Base-by-base conservation (phyloP, 2,329 filamentous ascomycete species). In the Aschersonia sp. region DNA sequence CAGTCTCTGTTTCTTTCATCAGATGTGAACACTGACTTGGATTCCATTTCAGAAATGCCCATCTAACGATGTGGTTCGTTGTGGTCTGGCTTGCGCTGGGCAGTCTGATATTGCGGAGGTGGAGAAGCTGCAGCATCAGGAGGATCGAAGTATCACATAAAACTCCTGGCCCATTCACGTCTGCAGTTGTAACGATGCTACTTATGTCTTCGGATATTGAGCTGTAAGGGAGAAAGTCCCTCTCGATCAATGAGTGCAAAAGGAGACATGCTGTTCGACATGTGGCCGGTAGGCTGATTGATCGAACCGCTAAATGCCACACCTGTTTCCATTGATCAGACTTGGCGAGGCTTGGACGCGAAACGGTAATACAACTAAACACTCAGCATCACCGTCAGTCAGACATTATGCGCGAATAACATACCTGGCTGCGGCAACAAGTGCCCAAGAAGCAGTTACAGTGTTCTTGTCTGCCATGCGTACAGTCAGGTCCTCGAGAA, bases 11-110 rank as follows among this genome's bases (percentile, higher is more conserved):
- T 22, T 22, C 22, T 22, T 2, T 22, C 4, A 22, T 22, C 22
- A 22, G 22, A 22, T 2, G 22, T 22, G 22, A 22, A 22, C 22
- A 55, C 75, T 60, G 69, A 90, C 86, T 81, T 53, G 88, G 84
- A 53, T 80, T 81, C 88, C 90, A 98, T 56, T 76, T 82, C 35
- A 80, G 75, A 55, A 88, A 81, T 1, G 92, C 62, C 92, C 92
- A 98, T 55, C 80, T 74, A 48, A 92, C 76, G 37, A 92, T 74
- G 55, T 84, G 78, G 52, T 79, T 83, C 39, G 79, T 81, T 4
- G 81, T 83, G 40, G 72, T 71, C 54, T 81, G 76, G 53, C 77
- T 84, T 37, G 77, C 76, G 49, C 77, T 81, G 2, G 86, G 83
- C 43, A 83, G 78, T 55, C 82, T 75, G 31, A 76, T 72, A 53